phyloP scores from a whole-genome alignment of 2,329 filamentous ascomycete species.

The Calcarisporium arbuscula region DNA sequence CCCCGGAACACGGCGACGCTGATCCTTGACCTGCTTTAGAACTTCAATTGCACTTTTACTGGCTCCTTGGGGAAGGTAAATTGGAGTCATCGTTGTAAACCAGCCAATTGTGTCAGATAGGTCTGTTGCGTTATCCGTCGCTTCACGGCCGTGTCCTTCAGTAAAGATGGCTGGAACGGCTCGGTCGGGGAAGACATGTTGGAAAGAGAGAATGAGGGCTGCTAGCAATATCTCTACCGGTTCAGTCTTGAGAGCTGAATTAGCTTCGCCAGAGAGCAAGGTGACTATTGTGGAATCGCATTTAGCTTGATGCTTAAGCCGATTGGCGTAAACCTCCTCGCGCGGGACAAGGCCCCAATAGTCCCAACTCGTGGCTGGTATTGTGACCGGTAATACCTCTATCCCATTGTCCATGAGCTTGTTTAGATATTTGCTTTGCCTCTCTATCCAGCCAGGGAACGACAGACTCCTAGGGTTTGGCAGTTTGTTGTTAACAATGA shows the following conservation, averaged over 20 bases:
- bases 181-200: constrained; percentile 20
- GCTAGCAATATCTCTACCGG: constrained; percentile 26
- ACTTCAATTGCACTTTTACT: too few relatives aligned
- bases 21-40: too few relatives aligned
- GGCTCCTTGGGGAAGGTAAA: too few relatives aligned
- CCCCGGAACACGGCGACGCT: too few relatives aligned
- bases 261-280: constrained; percentile 14
- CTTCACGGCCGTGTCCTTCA: constrained; percentile 30
- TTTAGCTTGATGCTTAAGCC: background rate
- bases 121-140: constrained; percentile 21
- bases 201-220: constrained; percentile 21
- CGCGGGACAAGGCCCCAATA: constrained; percentile 1
- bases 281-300: background rate
- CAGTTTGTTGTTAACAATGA: background rate
- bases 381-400: background rate
- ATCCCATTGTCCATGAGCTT: too few relatives aligned
- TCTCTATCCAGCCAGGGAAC: background rate
- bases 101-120: constrained; percentile 28
- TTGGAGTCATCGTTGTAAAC: constrained; percentile 28
- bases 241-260: constrained; percentile 19
- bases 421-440: background rate
- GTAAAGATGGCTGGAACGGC: constrained; percentile 21
- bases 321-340: constrained; percentile 3
- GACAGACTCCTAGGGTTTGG: background rate
- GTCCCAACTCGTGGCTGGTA: constrained; percentile 1